Percentiles rank a stretch among this genome's conserved stretches.
These are phyloP conservation scores for Solanum megistacrolobum DNA, from an alignment of 257 asterid species.

Conservation along the genomic window DNA sequence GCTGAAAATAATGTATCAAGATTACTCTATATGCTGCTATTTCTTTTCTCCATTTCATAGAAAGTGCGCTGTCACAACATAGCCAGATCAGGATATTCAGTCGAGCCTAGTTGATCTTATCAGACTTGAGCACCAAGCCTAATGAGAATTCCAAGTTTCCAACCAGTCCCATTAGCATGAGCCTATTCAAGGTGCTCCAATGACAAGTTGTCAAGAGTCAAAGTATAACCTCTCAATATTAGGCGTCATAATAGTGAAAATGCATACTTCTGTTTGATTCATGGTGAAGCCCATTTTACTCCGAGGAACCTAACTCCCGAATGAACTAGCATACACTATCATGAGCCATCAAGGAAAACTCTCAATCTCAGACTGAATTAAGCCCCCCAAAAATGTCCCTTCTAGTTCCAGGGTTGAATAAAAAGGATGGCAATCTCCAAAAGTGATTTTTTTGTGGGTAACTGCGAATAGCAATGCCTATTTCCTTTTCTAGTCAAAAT, in stretches of 20 bases:
- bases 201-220: background rate
- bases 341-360: background rate
- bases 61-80: background rate
- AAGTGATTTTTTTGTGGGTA: background rate
- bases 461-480: background rate
- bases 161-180: background rate
- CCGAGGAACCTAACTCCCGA: background rate
- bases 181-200: background rate
- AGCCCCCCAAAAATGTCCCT: background rate
- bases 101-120: background rate
- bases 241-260: background rate
- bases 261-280: background rate
- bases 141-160: background rate
- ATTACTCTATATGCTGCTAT: background rate
- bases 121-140: background rate
- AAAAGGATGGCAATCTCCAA: background rate
- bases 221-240: background rate
- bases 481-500: background rate
- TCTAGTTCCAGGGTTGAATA: background rate
- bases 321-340: background rate
- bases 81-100: background rate
- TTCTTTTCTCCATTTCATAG: background rate
- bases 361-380: background rate
- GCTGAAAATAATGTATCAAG: background rate
- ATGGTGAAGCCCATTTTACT: background rate